Evolutionary conservation across 441 rosid genomes (phyloP), one percentile per base, ranked within the genome.

Genomic region (Gossypium davidsonii): DNA sequence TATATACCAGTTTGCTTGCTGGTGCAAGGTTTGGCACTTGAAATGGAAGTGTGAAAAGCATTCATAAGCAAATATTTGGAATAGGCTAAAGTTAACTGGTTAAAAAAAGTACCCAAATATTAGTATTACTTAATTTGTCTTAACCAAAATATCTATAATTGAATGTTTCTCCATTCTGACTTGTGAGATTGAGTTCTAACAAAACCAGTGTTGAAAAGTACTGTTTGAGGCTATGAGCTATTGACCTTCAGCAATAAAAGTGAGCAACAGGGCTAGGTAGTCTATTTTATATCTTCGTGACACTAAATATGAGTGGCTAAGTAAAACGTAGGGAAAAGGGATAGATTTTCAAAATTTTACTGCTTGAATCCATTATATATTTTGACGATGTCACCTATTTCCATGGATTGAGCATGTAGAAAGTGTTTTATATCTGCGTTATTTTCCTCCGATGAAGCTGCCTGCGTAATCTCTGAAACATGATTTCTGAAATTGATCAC

Each of bases 401-500:
- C 18, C 0, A 53, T 48, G 44, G 15, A 15, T 67, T 51, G 44
- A 28, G 15, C 18, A 15, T 67, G 15, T 67, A 26, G 72, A 67
- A n/a, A 67, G 42, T 51, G 8, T 9, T 11, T 67, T 67, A 65
- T 51, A 73, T 75, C 62, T 21, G 10, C 14, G 6, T 48, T 72
- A 3, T 44, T 62, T 17, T 63, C 48, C 25, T 52, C 58, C 71
- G n/a, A 72, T 39, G 26, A 56, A 9, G 62, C 56, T 51, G 70
- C 51, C 59, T 76, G 61, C 73, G 23, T 57, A 71, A 67, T 76
- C 73, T 71, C 70, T 79, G 63, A 59, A 6, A 44, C 31, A 0
- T 73, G 42, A 56, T 71, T 69, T 70, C 5, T 34, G 10, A 66
- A 57, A 61, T 76, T 83, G 79, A 68, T 77, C 34, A 26, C 77